These are phyloP conservation scores for Auxenochlorella protothecoides DNA, from an alignment of 139 green algal species.

Conservation along the genomic window DNA sequence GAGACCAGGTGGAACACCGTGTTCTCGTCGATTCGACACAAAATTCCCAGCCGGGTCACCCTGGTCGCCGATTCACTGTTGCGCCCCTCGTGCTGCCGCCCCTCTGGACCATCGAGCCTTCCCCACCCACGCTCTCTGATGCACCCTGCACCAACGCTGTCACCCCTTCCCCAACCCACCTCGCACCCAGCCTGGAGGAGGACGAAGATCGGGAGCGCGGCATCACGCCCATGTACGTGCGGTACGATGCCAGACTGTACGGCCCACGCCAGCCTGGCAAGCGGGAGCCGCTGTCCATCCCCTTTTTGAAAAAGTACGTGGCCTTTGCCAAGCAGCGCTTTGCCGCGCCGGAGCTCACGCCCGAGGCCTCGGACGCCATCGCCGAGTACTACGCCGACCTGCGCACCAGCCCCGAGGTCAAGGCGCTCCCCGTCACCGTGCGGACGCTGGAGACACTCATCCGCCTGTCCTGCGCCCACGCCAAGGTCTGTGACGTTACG, in stretches of 20 bases:
- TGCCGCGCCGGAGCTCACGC: conserved; percentile 32
- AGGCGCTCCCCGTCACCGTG: conserved; percentile 42
- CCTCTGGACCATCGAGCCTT: background rate
- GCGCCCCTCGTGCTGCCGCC: background rate
- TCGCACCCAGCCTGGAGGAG: conserved; percentile 22
- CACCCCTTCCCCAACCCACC: background rate
- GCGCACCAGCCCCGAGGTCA: conserved; percentile 32
- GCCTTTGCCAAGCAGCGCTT: conserved; percentile 38
- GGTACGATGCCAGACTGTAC: conserved; percentile 66
- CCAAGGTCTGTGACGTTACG: conserved; percentile 42
- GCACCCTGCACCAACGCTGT: background rate
- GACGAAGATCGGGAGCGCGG: conserved; percentile 16
- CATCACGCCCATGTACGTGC: conserved; percentile 50
- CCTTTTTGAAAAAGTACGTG: conserved; percentile 54
- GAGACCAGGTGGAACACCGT: background rate
- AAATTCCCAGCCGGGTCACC: no score
- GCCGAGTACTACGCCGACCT: conserved; percentile 76
- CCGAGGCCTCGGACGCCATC: conserved; percentile 65
- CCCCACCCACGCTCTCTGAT: background rate
- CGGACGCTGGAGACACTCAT: conserved; percentile 94
- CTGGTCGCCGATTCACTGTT: background rate
- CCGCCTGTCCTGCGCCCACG: conserved; percentile 84
- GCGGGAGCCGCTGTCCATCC: conserved; percentile 26
- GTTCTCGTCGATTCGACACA: no score
- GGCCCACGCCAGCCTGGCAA: conserved; percentile 28